Base-by-base conservation (phyloP, 805 yeast species). In the Barnettozyma populi region DNA sequence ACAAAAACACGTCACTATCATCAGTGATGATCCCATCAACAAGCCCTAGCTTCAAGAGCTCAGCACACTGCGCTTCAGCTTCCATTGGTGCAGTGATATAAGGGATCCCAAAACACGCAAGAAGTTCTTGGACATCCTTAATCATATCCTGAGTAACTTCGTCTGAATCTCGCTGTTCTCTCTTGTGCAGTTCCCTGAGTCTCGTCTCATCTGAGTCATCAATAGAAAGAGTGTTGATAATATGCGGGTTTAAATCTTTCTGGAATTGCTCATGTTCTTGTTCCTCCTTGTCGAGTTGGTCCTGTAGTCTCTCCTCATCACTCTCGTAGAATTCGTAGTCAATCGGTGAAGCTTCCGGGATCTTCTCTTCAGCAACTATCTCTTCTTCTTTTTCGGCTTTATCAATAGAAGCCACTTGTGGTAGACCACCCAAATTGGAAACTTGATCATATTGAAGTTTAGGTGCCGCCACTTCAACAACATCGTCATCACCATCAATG, bases 21-120 rank as follows among this genome's bases (percentile, higher is more conserved):
- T 94, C 99, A 0, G 99, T 94, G 21, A 94, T 83, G 6, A 94
- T 84, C 0, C 99, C 99, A 65, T 94, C 98, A 4, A 92, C 97
- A 18, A 94, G 69, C 0, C 76, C 79, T 20, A 90, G 64, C n/a
- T 65, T 60, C 36, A 80, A 65, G 7, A 94, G 67, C 54, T 84
- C 87, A 0, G 96, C 97, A 68, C 99, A 94, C 60, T 94, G 99
- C 0, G 99, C 98, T 68, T 94, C 99, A 1, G 99, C 99, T 66
- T 94, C 99, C 90, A 89, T 89, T 1, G 99, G 99, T 0, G 99
- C 97, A 0, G 96, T 87, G 9, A 94, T 76, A 55, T 80, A 94
- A 0, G 99, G 99, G 5, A 94, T 86, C 1, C 99, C 99, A 71
- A 94, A 94, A 46, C 92, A 67, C 25, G 85, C 77, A 8, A 94